Conservation (phyloP, 1,284 basidiomycete genomes). For the Rhodotorula sp. region DNA sequence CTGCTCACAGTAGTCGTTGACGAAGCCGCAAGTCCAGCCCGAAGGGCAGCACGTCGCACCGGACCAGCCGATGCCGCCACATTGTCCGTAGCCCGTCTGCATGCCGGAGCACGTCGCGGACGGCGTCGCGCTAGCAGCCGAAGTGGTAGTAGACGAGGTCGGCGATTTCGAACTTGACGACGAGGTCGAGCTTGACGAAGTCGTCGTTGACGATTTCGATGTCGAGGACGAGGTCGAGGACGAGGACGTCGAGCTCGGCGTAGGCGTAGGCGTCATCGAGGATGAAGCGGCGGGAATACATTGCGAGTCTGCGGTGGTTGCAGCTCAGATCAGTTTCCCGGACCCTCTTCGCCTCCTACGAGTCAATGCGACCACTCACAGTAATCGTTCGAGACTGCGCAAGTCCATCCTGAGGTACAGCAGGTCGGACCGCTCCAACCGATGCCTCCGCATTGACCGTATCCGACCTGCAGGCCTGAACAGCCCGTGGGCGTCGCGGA, state of each 20-base stretch:
- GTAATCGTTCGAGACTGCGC: background rate
- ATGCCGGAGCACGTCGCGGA: background rate
- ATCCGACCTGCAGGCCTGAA: background rate
- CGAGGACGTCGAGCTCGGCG: background rate
- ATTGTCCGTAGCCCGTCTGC: background rate
- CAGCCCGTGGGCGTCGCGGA: background rate
- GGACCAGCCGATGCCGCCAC: constrained; percentile 5
- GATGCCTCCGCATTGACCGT: constrained; percentile 16
- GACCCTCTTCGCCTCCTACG: no score
- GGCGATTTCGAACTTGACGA: background rate
- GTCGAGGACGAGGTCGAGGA: background rate
- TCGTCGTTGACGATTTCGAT: background rate
- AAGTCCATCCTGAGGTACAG: background rate
- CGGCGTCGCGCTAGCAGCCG: background rate
- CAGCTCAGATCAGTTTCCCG: background rate
- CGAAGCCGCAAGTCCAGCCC: background rate
- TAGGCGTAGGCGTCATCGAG: background rate
- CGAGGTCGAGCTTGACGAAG: background rate
- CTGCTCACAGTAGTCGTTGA: background rate
- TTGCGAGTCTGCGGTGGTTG: constrained; percentile 13
- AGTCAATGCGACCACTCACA: background rate
- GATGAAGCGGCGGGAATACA: background rate
- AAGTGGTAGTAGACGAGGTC: background rate
- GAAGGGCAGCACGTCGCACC: constrained; percentile 12
- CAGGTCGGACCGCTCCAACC: background rate